These are phyloP conservation scores for Rutstroemia sp. DNA, from an alignment of 2,329 filamentous ascomycete genomes.

Conservation along the genomic window DNA sequence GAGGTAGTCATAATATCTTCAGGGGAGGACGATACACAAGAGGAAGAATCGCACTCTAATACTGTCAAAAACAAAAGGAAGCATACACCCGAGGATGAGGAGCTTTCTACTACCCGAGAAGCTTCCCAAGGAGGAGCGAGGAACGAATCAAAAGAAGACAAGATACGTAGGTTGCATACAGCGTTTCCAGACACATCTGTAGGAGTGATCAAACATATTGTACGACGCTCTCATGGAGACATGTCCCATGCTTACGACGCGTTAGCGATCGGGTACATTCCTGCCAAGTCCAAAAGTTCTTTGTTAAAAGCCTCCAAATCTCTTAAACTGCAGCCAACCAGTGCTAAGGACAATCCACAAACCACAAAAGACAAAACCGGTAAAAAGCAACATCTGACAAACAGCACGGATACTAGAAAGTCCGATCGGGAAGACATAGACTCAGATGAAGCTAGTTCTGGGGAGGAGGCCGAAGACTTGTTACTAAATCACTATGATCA, in stretches of 20 bases:
- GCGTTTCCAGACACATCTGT: constrained; percentile 27
- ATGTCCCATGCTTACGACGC: constrained; percentile 25
- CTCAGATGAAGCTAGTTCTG: constrained; percentile 16
- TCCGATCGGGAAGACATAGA: not conserved
- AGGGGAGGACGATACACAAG: constrained; percentile 3
- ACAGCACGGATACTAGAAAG: no score
- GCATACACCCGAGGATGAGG: constrained; percentile 1
- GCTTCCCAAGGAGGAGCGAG: constrained; percentile 14
- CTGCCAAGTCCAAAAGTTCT: constrained; percentile 20
- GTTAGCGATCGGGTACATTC: constrained; percentile 22
- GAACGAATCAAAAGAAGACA: constrained; percentile 15
- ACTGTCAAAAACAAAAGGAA: not conserved
- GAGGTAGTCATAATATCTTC: not conserved
- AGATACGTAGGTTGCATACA: constrained; percentile 25
- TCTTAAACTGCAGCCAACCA: not conserved
- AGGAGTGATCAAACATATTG: constrained; percentile 25
- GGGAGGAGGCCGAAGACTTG: constrained; percentile 27
- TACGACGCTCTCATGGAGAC: constrained; percentile 23
- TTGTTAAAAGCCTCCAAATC: constrained; percentile 16
- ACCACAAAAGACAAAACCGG: no score
- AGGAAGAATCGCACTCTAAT: not conserved
- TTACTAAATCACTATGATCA: constrained; percentile 27
- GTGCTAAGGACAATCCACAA: not conserved
- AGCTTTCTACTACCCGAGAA: constrained; percentile 5
- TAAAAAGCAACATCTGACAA: no score